A percentile compares a stretch with the other conserved stretches of the same genome.
These are phyloP conservation scores for Ilyonectria mors-panacis DNA, from an alignment of 2,329 filamentous ascomycete genomes.

Conservation along the genomic window DNA sequence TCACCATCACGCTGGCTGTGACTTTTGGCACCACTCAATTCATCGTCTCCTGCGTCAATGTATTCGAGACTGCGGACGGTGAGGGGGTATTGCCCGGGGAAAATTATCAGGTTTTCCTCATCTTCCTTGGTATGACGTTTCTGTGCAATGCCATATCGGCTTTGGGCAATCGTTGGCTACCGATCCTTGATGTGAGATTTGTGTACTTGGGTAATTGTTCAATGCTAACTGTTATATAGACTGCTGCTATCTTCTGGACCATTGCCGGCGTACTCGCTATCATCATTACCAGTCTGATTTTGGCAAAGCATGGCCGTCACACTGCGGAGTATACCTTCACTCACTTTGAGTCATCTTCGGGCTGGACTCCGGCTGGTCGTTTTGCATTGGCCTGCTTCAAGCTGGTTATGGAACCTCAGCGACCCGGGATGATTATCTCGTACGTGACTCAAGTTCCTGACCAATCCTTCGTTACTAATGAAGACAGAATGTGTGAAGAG, in stretches of 20 bases:
- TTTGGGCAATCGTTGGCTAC: constrained; percentile 77
- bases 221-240: constrained; percentile 59
- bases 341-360: constrained; percentile 77
- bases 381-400: constrained; percentile 80
- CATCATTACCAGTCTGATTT: constrained; percentile 71
- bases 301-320: constrained; percentile 78
- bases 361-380: constrained; percentile 80
- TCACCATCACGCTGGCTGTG: constrained; percentile 85
- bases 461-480: background rate
- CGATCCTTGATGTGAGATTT: constrained; percentile 75
- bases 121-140: constrained; percentile 79
- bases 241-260: constrained; percentile 81
- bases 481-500: constrained; percentile 79
- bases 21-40: constrained; percentile 84
- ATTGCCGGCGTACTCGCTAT: constrained; percentile 79
- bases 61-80: constrained; percentile 64
- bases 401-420: constrained; percentile 82
- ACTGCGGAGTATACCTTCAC: constrained; percentile 75
- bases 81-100: constrained; percentile 62
- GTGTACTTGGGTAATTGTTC: background rate
- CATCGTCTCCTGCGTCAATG: constrained; percentile 69
- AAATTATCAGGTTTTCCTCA: constrained; percentile 77
- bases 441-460: constrained; percentile 55
- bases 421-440: constrained; percentile 86
- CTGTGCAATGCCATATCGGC: constrained; percentile 76